A percentile compares a stretch with the other conserved stretches of the same genome.
Conservation (phyloP, 441 rosid species). For the Manihot esculenta region DNA sequence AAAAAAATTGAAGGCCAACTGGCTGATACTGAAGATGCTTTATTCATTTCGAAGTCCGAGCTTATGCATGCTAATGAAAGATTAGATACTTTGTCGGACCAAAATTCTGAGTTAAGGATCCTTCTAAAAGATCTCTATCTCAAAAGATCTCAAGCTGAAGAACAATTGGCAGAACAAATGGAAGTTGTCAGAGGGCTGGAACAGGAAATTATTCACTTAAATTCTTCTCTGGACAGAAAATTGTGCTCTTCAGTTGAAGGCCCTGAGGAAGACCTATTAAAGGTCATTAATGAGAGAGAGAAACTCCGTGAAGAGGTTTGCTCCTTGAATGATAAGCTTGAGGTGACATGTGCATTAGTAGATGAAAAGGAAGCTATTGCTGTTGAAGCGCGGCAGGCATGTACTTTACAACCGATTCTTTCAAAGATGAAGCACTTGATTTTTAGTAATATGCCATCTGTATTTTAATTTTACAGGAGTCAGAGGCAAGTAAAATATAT, state of each 20-base stretch:
- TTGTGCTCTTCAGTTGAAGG: conserved; percentile 44
- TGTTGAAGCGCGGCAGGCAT: conserved; percentile 82
- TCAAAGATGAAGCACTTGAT: conserved; percentile 6
- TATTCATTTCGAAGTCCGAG: conserved; percentile 46
- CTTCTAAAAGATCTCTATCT: conserved; percentile 64
- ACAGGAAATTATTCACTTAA: conserved; percentile 65
- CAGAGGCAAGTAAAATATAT: conserved; percentile 69
- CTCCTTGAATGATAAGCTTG: conserved; percentile 64
- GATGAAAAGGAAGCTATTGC: conserved; percentile 94
- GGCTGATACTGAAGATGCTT: conserved; percentile 52
- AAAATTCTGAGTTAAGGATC: conserved; percentile 70
- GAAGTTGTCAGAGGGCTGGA: conserved; percentile 72
- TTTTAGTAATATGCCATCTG: conserved; percentile 11
- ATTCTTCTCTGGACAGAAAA: conserved; percentile 50
- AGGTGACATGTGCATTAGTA: conserved; percentile 65
- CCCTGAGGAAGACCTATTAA: conserved; percentile 54
- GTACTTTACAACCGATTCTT: conserved; percentile 22
- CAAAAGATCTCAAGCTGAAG: conserved; percentile 70
- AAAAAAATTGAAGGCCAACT: conserved; percentile 52
- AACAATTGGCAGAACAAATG: conserved; percentile 65
- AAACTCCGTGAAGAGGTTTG: conserved; percentile 57
- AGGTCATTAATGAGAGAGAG: conserved; percentile 54
- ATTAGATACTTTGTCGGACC: conserved; percentile 51
- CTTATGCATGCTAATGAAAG: conserved; percentile 58
- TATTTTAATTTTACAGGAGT: conserved; percentile 47